Conservation (phyloP, 257 asterid genomes). For the Solanum lycopersicoides region DNA sequence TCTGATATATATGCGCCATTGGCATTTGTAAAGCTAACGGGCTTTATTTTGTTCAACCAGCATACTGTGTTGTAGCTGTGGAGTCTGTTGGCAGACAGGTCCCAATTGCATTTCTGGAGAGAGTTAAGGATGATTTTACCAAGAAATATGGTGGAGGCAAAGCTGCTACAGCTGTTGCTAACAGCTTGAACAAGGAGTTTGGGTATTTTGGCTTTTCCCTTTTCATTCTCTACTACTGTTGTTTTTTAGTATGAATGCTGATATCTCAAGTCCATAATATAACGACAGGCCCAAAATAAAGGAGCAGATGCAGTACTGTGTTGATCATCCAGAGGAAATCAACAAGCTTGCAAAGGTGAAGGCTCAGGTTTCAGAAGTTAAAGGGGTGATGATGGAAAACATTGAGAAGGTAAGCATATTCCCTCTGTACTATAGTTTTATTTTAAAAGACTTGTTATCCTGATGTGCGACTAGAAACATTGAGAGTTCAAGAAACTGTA, state of each 20-base stretch:
- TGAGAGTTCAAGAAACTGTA: not conserved
- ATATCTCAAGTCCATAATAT: not conserved
- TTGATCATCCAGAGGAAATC: constrained; percentile 92
- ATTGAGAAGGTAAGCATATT: constrained; percentile 65
- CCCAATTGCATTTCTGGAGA: constrained; percentile 82
- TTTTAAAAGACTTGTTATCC: not conserved
- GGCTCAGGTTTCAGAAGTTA: constrained; percentile 95
- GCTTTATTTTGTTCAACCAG: constrained; percentile 22
- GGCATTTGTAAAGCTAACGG: not conserved
- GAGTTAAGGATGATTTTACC: constrained; percentile 73
- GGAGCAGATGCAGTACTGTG: constrained; percentile 96
- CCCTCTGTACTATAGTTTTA: not conserved
- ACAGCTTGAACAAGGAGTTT: constrained; percentile 72
- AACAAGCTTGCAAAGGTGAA: constrained; percentile 81
- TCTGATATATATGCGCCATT: not conserved
- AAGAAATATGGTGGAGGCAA: constrained; percentile 92
- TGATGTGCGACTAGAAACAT: not conserved
- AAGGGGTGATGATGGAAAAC: constrained; percentile 98
- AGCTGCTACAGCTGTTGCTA: constrained; percentile 94
- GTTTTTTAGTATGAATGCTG: not conserved
- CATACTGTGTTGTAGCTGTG: constrained; percentile 89
- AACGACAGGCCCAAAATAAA: constrained; percentile 66
- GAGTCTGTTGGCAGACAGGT: constrained; percentile 88
- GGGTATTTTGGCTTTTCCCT: constrained; percentile 30
- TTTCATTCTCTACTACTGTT: not conserved